Base-by-base conservation (phyloP, 768 basidiomycete genomes). In the Russula ochroleuca region DNA sequence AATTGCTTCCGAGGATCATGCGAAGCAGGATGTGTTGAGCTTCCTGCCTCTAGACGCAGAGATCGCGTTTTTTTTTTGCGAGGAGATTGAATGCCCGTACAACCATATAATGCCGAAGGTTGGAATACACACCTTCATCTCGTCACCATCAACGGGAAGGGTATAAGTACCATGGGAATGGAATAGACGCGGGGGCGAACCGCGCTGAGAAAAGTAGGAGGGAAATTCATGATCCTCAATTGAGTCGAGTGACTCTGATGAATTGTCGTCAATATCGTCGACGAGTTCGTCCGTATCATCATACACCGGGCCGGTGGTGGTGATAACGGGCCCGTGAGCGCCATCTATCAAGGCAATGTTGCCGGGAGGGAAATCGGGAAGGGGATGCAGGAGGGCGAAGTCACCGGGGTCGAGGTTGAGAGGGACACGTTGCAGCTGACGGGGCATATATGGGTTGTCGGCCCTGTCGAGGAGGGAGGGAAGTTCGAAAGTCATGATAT, bases 141-240 rank as follows among this genome's bases (percentile, higher is more conserved):
- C 90, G 6, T 77, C 77, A 19, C 80, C 78, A 72, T 92, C 90
- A 5, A 85, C 85, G 49, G 90, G 90, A 53, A 92, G 75, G 14
- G 85, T 85, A 71, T 92, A 92, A 11, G 69, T 74, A 73, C 76
- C 75, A 76, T 83, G 81, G 69, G 86, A 85, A 77, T 85, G 85
- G 75, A 85, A 91, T 72, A 89, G 83, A 41, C 87, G 80, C 23
- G 54, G 23, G 0, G 64, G 64, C 37, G 79, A 83, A 67, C 79
- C 76, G 8, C 77, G 75, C 66, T 89, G 85, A 37, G 68, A 68
- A 67, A 90, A 91, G 74, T 84, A 85, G 14, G 48, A 57, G 0
- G 85, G 83, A 67, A 87, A 85, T 2, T 89, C 86, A 23, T 81
- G 76, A 45, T 74, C 72, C 35, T 66, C 70, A 10, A 89, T 62